Evolutionary conservation across 371 early-diverging fungal genomes (phyloP), one percentile per base, ranked within the genome.

Genomic region (Mucor racemosus): DNA sequence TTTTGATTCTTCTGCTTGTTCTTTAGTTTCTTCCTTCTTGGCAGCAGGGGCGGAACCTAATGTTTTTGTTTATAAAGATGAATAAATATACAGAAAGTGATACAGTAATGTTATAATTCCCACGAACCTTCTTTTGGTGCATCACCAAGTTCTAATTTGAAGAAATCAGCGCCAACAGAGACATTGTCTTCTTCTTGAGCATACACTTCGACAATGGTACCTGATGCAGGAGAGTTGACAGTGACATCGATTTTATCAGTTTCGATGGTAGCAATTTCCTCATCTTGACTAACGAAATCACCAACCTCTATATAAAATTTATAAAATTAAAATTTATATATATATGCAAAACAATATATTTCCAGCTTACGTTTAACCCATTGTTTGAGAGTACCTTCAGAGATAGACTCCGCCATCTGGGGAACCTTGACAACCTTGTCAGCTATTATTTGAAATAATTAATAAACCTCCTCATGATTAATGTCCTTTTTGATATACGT

Each of bases 181-280:
- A 99, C 94, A 7, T 90, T 96, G 79, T 97, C 96, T 44, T 96
- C 97, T 77, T 95, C 97, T 44, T 91, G 85, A 65, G 94, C 94
- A 73, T 88, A 94, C 13, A 91, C 71, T 80, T 94, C 96, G 31
- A 92, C 71, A 62, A 99, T 88, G 35, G 86, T 90, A 15, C 99
- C 99, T 40, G 92, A 85, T 46, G 91, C 94, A 64, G 97, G 97
- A 34, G 97, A 90, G 86, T 97, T 99, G 76, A 99, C 94, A 34
- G 96, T 90, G 48, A 98, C 91, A 75, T 97, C 98, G 57, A 97
- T 90, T 87, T 99, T 99, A 87, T 99, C 99, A 60, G 99, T 99
- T 78, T 99, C 98, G 60, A 99, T 97, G 35, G 96, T 94, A 42
- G 97, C 97, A 34, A 98, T 89, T 75, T 92, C 94, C 72, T 99